Base-by-base conservation (phyloP, 2,329 filamentous ascomycete genomes). In the Pseudogymnoascus sp. region DNA sequence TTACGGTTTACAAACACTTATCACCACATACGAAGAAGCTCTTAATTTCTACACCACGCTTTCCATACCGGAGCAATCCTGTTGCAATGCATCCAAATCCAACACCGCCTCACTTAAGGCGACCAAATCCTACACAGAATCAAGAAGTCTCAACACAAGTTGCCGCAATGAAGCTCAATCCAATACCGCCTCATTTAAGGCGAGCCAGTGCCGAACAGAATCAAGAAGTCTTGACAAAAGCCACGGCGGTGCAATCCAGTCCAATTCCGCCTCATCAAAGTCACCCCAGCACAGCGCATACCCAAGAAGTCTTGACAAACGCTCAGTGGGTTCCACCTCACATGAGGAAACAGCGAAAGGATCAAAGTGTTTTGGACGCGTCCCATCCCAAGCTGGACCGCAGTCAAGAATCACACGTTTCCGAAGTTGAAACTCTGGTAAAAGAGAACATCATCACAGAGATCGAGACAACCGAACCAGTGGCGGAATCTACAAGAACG, bases 261-360 rank as follows among this genome's bases (percentile, higher is more conserved):
- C 11, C 25, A 7, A 33, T 14, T 1, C 49, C 28, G 28, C 49
- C 49, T 35, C 49, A 55, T 5, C 49, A 18, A 33, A 12, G 11
- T 2, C 28, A 5, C 9, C 49, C 16, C 49, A 14, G 8, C n/a
- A 16, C 25, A 21, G 9, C 28, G 16, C 28, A 55, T 12, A 35
- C 5, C 49, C 49, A 55, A 55, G 49, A 55, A 55, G 49, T 35
- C 49, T 55, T 33, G 49, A 55, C 49, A 14, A 33, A 55, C 12
- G 28, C 49, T 14, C 28, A 6, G 11, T 21, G 28, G n/a, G 3
- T 33, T 35, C 49, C 49, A 33, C 28, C 49, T 33, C 49, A 55
- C 28, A 4, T 55, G 28, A 55, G 49, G 16, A 55, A 35, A 21
- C 25, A 55, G 9, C n/a, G 9, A 21, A 14, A 18, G 4, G 11